Conservation (phyloP, 192 early-diverging fungal genomes). For the Coemansia sp. region DNA sequence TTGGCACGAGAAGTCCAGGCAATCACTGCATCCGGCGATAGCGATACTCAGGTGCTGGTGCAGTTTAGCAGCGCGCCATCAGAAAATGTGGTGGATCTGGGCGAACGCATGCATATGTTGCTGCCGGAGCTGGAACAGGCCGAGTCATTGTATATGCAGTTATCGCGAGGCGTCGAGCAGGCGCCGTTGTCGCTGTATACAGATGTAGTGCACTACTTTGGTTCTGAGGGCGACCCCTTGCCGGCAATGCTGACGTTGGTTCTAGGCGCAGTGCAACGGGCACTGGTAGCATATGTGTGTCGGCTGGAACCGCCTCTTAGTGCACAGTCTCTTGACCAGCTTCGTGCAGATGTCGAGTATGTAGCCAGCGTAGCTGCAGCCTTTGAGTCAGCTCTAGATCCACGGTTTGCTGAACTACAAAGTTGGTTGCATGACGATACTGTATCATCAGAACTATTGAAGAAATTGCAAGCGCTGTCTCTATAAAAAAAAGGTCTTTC, state of each 20-base stretch:
- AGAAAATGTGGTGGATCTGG: conserved; percentile 47
- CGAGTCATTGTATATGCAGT: conserved; percentile 35
- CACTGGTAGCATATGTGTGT: conserved; percentile 21
- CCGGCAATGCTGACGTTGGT: conserved; percentile 33
- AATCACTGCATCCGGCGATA: no score
- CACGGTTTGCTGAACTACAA: conserved; percentile 25
- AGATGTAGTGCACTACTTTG: background rate
- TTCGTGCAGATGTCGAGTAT: conserved; percentile 39
- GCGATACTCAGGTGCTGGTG: conserved; percentile 5
- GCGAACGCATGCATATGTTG: conserved; percentile 49
- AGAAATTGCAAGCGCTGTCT: no score
- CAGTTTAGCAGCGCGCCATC: conserved; percentile 48
- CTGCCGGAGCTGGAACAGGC: conserved; percentile 50
- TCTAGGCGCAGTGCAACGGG: conserved; percentile 20
- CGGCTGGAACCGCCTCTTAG: conserved; percentile 30
- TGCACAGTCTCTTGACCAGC: conserved; percentile 20
- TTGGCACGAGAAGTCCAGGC: conserved; percentile 18
- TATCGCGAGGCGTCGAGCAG: conserved; percentile 9
- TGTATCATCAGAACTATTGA: no score
- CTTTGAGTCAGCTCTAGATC: conserved; percentile 9
- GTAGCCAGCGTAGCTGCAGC: conserved; percentile 36
- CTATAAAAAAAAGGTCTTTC: no score
- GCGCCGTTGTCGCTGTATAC: conserved; percentile 14
- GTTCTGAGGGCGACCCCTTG: conserved; percentile 6
- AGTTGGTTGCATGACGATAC: background rate